These are phyloP conservation scores for Trifolium subterraneum DNA, from an alignment of 306 rosid genomes.

Conservation along the genomic window DNA sequence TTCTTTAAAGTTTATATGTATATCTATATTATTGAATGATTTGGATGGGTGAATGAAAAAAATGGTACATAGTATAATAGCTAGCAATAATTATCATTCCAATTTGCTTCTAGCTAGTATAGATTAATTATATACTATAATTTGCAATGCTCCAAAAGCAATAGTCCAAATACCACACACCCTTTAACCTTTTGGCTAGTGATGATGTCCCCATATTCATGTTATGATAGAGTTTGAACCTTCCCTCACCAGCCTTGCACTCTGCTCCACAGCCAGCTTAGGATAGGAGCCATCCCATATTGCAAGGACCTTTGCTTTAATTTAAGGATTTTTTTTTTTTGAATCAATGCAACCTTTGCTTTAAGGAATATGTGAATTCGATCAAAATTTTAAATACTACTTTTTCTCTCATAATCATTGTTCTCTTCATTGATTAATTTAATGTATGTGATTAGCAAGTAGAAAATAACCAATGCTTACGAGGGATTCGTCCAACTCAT, in stretches of 20 bases:
- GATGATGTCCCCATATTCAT: slow-evolving; percentile 55
- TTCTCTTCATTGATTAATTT: not conserved
- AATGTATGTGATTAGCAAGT: not conserved
- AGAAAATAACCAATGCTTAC: not conserved
- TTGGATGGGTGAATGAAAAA: slow-evolving; percentile 41
- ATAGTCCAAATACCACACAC: slow-evolving; percentile 36
- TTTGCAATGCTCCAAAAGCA: slow-evolving; percentile 50
- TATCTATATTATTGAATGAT: slow-evolving; percentile 40
- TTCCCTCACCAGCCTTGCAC: slow-evolving; percentile 17
- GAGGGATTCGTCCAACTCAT: not conserved
- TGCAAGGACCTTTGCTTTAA: not conserved
- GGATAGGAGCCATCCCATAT: slow-evolving; percentile 8
- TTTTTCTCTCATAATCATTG: not conserved
- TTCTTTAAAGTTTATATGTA: slow-evolving; percentile 43
- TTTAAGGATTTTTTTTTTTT: not conserved
- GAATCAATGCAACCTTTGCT: not conserved
- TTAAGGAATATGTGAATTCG: not conserved
- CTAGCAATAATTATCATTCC: slow-evolving; percentile 35
- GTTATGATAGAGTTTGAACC: slow-evolving; percentile 46
- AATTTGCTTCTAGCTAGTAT: not conserved
- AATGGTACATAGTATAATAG: slow-evolving; percentile 1
- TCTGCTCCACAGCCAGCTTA: slow-evolving; percentile 24
- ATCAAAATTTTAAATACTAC: not conserved
- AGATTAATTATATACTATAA: not conserved
- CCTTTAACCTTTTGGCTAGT: slow-evolving; percentile 31